Evolutionary conservation across 2,329 filamentous ascomycete species (phyloP), one percentile per base, ranked within the genome.

Genomic region (Hypoxylon sp.): DNA sequence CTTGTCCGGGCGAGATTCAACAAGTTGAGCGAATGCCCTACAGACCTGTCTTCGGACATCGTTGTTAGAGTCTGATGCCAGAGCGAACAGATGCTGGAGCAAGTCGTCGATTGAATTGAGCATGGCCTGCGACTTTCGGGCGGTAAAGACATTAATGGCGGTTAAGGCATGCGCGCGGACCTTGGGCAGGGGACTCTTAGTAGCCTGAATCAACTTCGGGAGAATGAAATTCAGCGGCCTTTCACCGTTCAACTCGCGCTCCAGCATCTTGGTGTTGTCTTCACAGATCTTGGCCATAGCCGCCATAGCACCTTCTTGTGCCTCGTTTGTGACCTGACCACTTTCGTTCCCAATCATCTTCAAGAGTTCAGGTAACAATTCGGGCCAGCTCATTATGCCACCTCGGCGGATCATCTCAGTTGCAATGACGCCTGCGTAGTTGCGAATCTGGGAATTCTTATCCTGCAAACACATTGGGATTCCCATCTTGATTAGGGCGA

Each of bases 251-350:
- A 97, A 93, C 71, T 97, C 93, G 74, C 91, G 90, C 80, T 97
- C 93, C 59, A 99, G 84, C 65, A 93, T 86, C 78, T 92, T 93
- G 76, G 89, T 91, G 82, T 97, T 98, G 82, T 99, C 96, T 81
- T 99, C 96, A 81, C 96, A 99, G 68, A 99, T 94, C 84, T 98
- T 98, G 79, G 92, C 85, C 80, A 99, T 85, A 52, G 96, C 94
- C 53, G 92, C 89, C 92, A 98, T 97, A 73, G 93, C 94, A 68
- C 94, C 94, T 79, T 99, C 95, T 78, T 98, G 94, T 11, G 91
- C 90, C 76, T 93, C 88, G 47, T 87, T 82, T 6, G 93, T 84
- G 21, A 90, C 84, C 69, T 91, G 89, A 44, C 92, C 91, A 50
- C 83, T 85, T 62, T 89, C 82, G 79, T 97, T 97, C 72, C 88